Percentiles rank a stretch among this genome's conserved stretches.
These are phyloP conservation scores for Colletotrichum somersetense DNA, from an alignment of 2,329 filamentous ascomycete species.

Conservation along the genomic window DNA sequence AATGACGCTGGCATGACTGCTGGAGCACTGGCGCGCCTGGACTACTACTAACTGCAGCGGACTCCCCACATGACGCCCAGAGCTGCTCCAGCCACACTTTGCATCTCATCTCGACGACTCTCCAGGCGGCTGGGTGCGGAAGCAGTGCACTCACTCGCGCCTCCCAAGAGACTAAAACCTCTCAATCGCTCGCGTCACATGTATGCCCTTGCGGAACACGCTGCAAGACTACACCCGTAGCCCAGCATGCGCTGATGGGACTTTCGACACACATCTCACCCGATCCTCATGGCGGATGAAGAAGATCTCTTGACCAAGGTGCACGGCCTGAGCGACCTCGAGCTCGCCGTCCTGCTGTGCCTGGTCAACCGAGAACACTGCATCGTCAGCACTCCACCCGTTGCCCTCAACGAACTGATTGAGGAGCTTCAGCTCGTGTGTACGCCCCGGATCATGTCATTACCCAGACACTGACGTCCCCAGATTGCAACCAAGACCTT, in stretches of 20 bases:
- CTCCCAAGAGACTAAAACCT: conserved; percentile 4
- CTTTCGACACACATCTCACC: conserved; percentile 28
- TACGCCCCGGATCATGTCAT: not conserved
- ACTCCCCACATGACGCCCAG: conserved; percentile 3
- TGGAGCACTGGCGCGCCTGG: conserved; percentile 6
- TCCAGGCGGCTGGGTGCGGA: conserved; percentile 15
- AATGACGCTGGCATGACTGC: conserved; percentile 2
- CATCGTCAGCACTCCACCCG: conserved; percentile 80
- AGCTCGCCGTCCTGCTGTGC: conserved; percentile 86
- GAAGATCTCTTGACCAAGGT: conserved; percentile 73
- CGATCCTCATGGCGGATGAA: conserved; percentile 69
- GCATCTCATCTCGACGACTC: conserved; percentile 23
- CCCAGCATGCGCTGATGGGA: conserved; percentile 38
- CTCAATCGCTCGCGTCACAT: conserved; percentile 11
- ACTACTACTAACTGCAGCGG: not conserved
- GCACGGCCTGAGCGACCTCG: conserved; percentile 85
- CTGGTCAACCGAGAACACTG: conserved; percentile 88
- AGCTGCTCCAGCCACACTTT: conserved; percentile 22
- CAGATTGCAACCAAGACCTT: conserved; percentile 79
- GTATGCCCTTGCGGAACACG: conserved; percentile 19
- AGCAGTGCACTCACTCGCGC: conserved; percentile 1
- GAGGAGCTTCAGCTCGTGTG: conserved; percentile 79
- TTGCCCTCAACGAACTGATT: conserved; percentile 75
- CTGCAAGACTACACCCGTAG: conserved; percentile 24
- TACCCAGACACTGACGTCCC: not conserved